A percentile compares a stretch with the other conserved stretches of the same genome.
These are phyloP conservation scores for Sphenostylis stenocarpa DNA, from an alignment of 306 rosid genomes.

Conservation along the genomic window DNA sequence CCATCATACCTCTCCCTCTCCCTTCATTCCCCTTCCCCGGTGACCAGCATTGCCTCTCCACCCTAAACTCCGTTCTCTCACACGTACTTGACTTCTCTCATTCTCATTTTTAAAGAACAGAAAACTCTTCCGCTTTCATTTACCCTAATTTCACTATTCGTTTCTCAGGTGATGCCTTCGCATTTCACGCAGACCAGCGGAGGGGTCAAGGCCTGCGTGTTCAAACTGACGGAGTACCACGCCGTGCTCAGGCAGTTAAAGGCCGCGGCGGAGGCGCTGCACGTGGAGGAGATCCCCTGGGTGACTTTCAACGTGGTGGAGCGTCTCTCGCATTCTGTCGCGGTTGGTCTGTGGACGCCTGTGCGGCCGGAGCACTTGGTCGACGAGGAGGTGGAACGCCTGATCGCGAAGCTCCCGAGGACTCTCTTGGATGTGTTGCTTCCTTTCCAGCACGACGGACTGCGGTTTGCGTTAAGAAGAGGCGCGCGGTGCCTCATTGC, in stretches of 20 bases:
- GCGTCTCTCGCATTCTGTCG: conserved; percentile 59
- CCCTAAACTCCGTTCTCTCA: conserved; percentile 46
- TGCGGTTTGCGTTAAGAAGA: conserved; percentile 75
- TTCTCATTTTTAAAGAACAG: neutral
- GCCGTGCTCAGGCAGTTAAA: conserved; percentile 59
- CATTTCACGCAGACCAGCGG: conserved; percentile 74
- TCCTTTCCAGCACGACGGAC: conserved; percentile 87
- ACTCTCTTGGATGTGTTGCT: conserved; percentile 50
- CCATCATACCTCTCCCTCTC: conserved; percentile 49
- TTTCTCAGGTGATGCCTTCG: conserved; percentile 60
- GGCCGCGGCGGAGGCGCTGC: conserved; percentile 45
- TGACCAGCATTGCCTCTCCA: conserved; percentile 43
- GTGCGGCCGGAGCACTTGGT: conserved; percentile 72
- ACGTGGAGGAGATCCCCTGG: conserved; percentile 86
- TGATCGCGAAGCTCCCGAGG: conserved; percentile 65
- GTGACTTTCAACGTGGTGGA: conserved; percentile 69
- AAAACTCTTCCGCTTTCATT: neutral
- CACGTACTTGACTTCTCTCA: conserved; percentile 28
- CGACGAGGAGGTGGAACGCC: conserved; percentile 67
- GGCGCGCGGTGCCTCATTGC: conserved; percentile 96
- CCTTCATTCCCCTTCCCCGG: conserved; percentile 48
- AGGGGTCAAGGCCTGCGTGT: conserved; percentile 71
- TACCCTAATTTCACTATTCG: neutral
- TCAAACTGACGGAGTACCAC: conserved; percentile 56
- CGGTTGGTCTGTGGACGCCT: conserved; percentile 60